Evolutionary conservation across 768 basidiomycete genomes (phyloP).

Genomic region (Podaxis sp.): DNA sequence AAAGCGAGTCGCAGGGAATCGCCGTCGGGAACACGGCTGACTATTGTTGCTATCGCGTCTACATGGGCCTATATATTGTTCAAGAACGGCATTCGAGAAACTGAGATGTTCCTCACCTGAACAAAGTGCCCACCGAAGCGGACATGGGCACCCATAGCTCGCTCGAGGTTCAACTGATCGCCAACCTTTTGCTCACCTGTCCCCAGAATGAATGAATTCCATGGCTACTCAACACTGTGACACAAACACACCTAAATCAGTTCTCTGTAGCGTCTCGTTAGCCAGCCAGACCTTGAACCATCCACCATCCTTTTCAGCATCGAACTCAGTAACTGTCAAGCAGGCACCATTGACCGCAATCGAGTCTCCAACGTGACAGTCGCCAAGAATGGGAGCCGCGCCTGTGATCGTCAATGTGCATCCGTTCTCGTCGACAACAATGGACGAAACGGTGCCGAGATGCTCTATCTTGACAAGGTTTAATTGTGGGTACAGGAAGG

Average conservation of each 20-base stretch:
- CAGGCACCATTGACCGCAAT: constrained; percentile 89
- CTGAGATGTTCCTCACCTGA: constrained; percentile 50
- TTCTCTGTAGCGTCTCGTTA: constrained; percentile 89
- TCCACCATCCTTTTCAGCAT: constrained; percentile 54
- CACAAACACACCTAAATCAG: constrained; percentile 71
- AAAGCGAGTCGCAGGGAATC: constrained; percentile 87
- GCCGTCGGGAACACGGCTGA: constrained; percentile 66
- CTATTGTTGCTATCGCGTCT: constrained; percentile 79
- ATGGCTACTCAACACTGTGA: background rate
- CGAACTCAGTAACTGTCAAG: constrained; percentile 87
- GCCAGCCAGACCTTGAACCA: constrained; percentile 95
- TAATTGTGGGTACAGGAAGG: constrained; percentile 7
- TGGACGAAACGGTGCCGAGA: constrained; percentile 66
- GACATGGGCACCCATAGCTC: constrained; percentile 89
- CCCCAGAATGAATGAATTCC: background rate
- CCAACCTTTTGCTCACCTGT: constrained; percentile 76
- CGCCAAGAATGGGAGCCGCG: constrained; percentile 68
- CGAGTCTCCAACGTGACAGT: constrained; percentile 93
- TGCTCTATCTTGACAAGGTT: constrained; percentile 72
- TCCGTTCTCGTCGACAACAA: constrained; percentile 64
- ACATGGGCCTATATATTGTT: constrained; percentile 72
- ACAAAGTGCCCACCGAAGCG: constrained; percentile 98
- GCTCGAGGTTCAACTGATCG: constrained; percentile 85
- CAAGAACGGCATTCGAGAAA: background rate
- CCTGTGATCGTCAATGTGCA: constrained; percentile 79